Base-by-base conservation (phyloP, 345 rosid genomes). In the Diplotaxis tenuifolia region DNA sequence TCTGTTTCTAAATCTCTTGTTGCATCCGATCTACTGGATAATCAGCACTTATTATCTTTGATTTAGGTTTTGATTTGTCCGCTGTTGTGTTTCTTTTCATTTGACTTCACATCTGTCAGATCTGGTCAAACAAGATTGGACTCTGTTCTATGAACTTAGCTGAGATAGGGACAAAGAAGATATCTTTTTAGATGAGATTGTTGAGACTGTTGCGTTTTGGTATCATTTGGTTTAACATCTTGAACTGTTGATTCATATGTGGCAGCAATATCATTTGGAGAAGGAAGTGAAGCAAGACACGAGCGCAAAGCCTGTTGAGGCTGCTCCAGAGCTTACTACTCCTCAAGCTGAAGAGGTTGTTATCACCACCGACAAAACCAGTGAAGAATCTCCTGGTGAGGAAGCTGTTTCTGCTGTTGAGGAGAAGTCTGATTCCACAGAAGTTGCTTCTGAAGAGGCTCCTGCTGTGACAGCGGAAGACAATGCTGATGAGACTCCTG, bases 191-290 rank as follows among this genome's bases (percentile, higher is more conserved):
- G 28, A 25, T 25, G 4, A 25, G 28, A 25, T 23, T 25, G 28
- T 3, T 25, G 28, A 25, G 4, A 25, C 0, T 25, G 28, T 25
- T 25, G 55, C 14, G 57, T n/a, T 62, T 36, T 4, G 56, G 42
- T 71, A 56, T 22, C n/a, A n/a, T n/a, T n/a, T n/a, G n/a, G n/a
- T n/a, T n/a, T 27, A 27, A 69, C 20, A 38, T 15, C 16, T 29
- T 23, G 25, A 32, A 31, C 60, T 42, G 42, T 1, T 23, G 25
- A 23, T 1, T 3, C 3, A 3, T 28, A 4, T 6, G 32, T 29
- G 7, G 68, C 76, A 91, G 97, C 91, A 91, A 79, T 94, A 94
- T 79, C 67, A 79, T 19, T 77, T 94, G 88, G 88, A 80, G 68
- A 83, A 89, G 75, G 97, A 84, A 28, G 86, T 71, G 80, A 88